Evolutionary conservation across 1,284 basidiomycete genomes (phyloP), one percentile per base, ranked within the genome.

Genomic region (Irpex sp.): DNA sequence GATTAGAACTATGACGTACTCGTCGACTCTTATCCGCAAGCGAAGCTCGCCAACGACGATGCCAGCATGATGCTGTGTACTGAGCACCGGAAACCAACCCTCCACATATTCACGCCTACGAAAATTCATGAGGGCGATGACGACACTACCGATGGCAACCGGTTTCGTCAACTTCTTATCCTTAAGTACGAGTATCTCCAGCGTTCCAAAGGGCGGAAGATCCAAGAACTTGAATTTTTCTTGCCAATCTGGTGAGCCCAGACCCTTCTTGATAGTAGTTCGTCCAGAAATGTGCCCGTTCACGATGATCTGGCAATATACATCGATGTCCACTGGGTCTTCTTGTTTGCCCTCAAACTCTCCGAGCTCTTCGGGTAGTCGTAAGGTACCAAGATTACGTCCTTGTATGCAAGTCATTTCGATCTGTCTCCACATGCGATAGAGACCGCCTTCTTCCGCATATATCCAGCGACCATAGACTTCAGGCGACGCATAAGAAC

Each of bases 371-470:
- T 61, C 61, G 34, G 69, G 60, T 17, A 67, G 60, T 13, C 73
- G 70, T 36, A 71, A 59, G 9, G 68, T 79, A 54, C 87, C 89
- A 49, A 93, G 77, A 70, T 86, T 86, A 57, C 90, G 86, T 31
- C 84, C 91, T 75, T 90, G 87, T 40, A 87, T 79, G 59, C 92
- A 79, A 31, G 81, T 82, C 13, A 93, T 77, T 66, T 91, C 86
- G 38, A 93, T 82, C 72, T 92, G 89, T 60, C 92, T 82, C 91
- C 91, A 93, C 84, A 93, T 90, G 60, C 91, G 86, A 72, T 92
- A 93, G 17, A 88, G 82, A 4, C 91, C 91, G 49, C 88, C 89
- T 66, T 89, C 88, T 51, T 76, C 69, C n/a, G 83, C 78, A 56
- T 80, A 80, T 64, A 81, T 77, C 71, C 80, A 77, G 62, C 81